These are phyloP conservation scores for Penicillium malachiteum DNA, from an alignment of 495 filamentous ascomycete species.

Conservation along the genomic window DNA sequence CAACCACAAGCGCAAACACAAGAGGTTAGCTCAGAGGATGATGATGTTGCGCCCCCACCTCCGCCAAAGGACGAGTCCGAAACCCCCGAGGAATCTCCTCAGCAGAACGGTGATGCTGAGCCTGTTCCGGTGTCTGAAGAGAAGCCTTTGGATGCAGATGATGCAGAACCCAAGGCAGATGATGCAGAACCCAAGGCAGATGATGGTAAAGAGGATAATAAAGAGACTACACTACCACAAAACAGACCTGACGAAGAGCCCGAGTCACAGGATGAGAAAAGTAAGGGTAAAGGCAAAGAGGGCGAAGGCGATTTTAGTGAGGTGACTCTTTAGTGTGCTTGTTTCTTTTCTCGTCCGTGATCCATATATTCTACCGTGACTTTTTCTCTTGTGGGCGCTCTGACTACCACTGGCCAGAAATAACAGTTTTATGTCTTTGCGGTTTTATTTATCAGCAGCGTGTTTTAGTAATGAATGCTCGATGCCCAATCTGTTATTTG, in stretches of 20 bases:
- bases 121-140: slow-evolving; percentile 10
- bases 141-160: slow-evolving; percentile 7
- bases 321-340: slow-evolving; percentile 34
- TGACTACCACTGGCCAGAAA: slow-evolving; percentile 15
- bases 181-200: slow-evolving; percentile 2
- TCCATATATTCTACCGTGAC: neutral
- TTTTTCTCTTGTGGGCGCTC: slow-evolving; percentile 9
- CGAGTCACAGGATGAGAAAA: slow-evolving; percentile 11
- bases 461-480: slow-evolving; percentile 17
- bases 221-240: slow-evolving; percentile 27
- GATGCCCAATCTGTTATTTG: slow-evolving; percentile 1
- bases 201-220: slow-evolving; percentile 9
- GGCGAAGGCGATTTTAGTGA: slow-evolving; percentile 43
- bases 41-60: slow-evolving; percentile 27
- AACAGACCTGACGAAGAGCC: slow-evolving; percentile 24
- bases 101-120: slow-evolving; percentile 24
- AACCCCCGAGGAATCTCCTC: slow-evolving; percentile 10
- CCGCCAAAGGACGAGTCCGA: slow-evolving; percentile 40
- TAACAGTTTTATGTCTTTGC: slow-evolving; percentile 19
- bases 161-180: slow-evolving; percentile 1
- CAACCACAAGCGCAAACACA: slow-evolving; percentile 32
- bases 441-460: slow-evolving; percentile 9
- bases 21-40: slow-evolving; percentile 33
- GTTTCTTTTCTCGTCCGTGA: neutral
- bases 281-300: slow-evolving; percentile 36